phyloP scores from a whole-genome alignment of 345 rosid genomes.

The Aquilaria sinensis region DNA sequence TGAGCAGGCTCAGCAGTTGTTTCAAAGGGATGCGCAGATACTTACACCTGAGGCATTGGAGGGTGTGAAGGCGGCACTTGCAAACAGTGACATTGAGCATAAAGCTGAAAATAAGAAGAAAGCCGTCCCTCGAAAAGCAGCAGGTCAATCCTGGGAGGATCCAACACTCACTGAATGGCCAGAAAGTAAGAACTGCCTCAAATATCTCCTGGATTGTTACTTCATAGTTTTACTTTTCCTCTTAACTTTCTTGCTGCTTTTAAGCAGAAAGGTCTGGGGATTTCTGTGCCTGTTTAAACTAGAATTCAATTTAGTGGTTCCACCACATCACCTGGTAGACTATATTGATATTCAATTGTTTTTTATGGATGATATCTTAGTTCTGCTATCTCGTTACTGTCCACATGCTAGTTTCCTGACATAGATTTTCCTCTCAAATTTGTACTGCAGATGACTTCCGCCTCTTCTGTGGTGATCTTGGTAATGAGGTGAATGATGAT shows the following conservation, averaged over 20 bases:
- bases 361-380: background rate
- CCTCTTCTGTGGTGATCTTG: constrained; percentile 88
- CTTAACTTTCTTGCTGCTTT: background rate
- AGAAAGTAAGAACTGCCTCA: constrained; percentile 43
- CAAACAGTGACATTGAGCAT: constrained; percentile 74
- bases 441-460: constrained; percentile 65
- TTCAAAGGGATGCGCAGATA: constrained; percentile 79
- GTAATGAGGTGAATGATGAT: constrained; percentile 97
- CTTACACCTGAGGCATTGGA: constrained; percentile 91
- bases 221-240: background rate
- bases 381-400: background rate
- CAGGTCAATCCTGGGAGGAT: constrained; percentile 89
- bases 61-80: constrained; percentile 86
- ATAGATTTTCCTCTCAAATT: background rate
- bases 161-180: constrained; percentile 93
- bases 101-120: constrained; percentile 78
- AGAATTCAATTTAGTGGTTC: background rate
- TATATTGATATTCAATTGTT: too few relatives aligned
- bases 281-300: background rate
- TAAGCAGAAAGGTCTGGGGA: background rate
- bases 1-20: constrained; percentile 72
- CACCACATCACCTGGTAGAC: too few relatives aligned
- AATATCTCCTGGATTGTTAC: constrained; percentile 5
- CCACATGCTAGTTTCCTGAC: background rate
- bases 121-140: constrained; percentile 89